Evolutionary conservation across 768 basidiomycete species (phyloP), one percentile per base, ranked within the genome.

Genomic region (Hypsizygus marmoreus): DNA sequence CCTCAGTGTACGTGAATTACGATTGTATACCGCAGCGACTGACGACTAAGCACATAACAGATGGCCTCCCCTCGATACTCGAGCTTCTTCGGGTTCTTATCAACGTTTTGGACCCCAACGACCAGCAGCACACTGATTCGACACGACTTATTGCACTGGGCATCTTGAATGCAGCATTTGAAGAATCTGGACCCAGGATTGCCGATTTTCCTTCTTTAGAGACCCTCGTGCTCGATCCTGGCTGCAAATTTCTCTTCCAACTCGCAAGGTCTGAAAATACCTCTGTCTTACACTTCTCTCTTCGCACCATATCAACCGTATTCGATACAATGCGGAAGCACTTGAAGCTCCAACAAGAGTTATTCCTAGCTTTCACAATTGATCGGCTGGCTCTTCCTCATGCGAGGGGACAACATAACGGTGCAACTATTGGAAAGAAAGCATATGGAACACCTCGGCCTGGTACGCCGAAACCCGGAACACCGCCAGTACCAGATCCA

Each of bases 241-340:
- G 91, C 0, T 98, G 95, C 77, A 95, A 95, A 70, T 94, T 88
- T 61, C 81, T 99, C 24, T 97, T 99, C 76, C 95, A 97, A 69
- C 82, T 99, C 26, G 94, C 93, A 16, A 82, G 95, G 26, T 94
- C 93, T 2, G 94, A 97, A 52, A 89, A 91, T 47, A 77, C 80
- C 7, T 75, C 78, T 36, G 80, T 99, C 39, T 76, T 97, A 8
- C 84, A 91, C 34, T 73, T 81, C 43, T 77, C 93, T 13, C 73
- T 99, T 20, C 86, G 95, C 19, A 86, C 89, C 2, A 89, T 91
- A 51, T 84, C 90, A 10, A 92, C 91, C 6, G 76, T 98, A 51
- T 86, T 97, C 57, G 84, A 91, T 47, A 88, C 91, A 2, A 86
- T 95, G 81, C 81, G 88, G 2, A 75, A 76, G 34, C 79, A 92